Percentiles rank a stretch among this genome's conserved stretches.
phyloP scores from a whole-genome alignment of 805 yeast genomes.

The Zygoascus biomembranicola region DNA sequence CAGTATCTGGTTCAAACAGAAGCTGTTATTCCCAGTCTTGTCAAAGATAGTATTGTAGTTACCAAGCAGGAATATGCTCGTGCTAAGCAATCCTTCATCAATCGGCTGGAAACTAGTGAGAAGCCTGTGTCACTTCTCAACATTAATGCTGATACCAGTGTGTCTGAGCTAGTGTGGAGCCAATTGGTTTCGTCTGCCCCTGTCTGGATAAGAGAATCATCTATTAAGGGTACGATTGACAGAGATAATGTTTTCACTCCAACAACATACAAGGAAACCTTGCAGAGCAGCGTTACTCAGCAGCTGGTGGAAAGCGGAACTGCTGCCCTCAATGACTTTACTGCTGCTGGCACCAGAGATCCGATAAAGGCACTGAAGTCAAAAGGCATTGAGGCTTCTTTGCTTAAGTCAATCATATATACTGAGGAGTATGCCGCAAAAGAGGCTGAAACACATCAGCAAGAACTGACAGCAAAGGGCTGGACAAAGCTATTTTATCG shows the following conservation, averaged over 20 bases:
- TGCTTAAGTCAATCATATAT: background rate
- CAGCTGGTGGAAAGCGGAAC: conserved; percentile 2
- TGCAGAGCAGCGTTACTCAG: conserved; percentile 1
- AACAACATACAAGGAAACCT: conserved; percentile 3
- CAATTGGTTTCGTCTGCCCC: background rate
- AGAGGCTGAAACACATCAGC: background rate
- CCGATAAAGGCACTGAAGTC: background rate
- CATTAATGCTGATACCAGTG: background rate
- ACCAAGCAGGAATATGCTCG: background rate
- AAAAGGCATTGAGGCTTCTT: background rate
- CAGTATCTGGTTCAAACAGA: background rate
- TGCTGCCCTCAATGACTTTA: background rate
- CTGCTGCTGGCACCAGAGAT: conserved; percentile 2
- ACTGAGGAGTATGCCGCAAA: background rate
- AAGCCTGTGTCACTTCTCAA: background rate
- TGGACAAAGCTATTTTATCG: conserved; percentile 6
- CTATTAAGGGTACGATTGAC: background rate
- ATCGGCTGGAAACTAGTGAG: background rate
- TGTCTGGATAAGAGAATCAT: background rate
- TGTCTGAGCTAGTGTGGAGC: background rate
- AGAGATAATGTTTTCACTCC: conserved; percentile 9
- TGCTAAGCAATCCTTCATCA: background rate
- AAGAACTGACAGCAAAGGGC: background rate
- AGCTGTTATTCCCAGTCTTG: background rate
- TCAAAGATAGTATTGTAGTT: background rate